phyloP scores from a whole-genome alignment of 768 basidiomycete genomes.

The Rhizopogon rudus region DNA sequence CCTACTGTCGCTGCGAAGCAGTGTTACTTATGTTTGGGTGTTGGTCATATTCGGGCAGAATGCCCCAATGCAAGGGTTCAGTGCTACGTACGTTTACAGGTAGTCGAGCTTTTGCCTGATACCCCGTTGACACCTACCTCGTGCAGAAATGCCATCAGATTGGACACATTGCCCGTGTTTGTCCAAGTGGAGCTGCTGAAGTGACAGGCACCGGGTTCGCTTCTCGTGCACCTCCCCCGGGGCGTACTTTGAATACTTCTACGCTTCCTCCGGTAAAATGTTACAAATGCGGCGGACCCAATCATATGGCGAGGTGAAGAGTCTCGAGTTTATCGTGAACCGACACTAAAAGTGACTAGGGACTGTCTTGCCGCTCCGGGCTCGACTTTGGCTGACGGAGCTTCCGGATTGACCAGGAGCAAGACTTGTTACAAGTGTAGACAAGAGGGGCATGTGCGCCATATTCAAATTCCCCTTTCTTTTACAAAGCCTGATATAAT shows the following conservation, averaged over 20 bases:
- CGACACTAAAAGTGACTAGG: conserved; percentile 33
- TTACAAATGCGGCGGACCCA: conserved; percentile 85
- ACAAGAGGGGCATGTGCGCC: conserved; percentile 79
- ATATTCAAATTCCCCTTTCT: neutral
- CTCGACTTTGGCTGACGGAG: conserved; percentile 40
- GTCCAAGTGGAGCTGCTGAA: conserved; percentile 46
- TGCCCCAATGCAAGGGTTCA: conserved; percentile 77
- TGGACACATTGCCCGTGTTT: conserved; percentile 78
- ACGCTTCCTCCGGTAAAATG: conserved; percentile 82
- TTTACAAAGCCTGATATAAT: neutral
- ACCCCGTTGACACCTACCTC: conserved; percentile 1
- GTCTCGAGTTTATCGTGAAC: neutral
- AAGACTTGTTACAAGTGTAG: conserved; percentile 90
- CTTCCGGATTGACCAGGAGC: conserved; percentile 49
- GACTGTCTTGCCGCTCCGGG: conserved; percentile 79
- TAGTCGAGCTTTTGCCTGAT: conserved; percentile 20
- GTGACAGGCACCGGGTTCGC: conserved; percentile 44
- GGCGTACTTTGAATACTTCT: conserved; percentile 69
- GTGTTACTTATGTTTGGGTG: conserved; percentile 90
- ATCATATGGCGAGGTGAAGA: conserved; percentile 75
- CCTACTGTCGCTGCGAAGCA: conserved; percentile 81
- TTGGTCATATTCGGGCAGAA: conserved; percentile 87
- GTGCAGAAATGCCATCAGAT: conserved; percentile 72
- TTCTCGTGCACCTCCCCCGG: conserved; percentile 68
- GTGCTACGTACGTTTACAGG: conserved; percentile 58